Evolutionary conservation across 176 grass and related monocot species (phyloP), one percentile per base, ranked within the genome.

Genomic region (Echinochloa phyllopogon): DNA sequence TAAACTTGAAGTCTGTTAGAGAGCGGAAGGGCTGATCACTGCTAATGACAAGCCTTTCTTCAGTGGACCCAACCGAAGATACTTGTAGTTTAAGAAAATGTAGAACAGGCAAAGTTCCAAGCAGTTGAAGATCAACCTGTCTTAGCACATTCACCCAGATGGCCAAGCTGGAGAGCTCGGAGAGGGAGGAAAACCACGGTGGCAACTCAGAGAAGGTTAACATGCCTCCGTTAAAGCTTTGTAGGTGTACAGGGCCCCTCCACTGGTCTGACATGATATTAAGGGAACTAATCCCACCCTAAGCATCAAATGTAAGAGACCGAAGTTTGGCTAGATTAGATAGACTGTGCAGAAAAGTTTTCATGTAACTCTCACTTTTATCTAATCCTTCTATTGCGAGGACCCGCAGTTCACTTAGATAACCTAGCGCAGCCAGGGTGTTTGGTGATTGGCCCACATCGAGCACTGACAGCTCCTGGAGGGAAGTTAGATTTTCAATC

Each of bases 61-160:
- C 17, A 10, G 7, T n/a, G 7, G 2, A 10, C 4, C 38, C 65
- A 0, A 1, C 1, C 0, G 0, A 6, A 21, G 0, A 0, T n/a
- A 42, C 38, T 10, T 4, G 2, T 10, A 42, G 33, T 8, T 8
- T 4, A 68, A 68, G 65, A 68, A n/a, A 68, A 42, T 38, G 38
- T 10, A 68, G 38, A 6, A 10, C 17, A 0, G 65, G 65, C 5
- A 68, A 42, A 42, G 17, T 17, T 42, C 65, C 65, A 68, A 68
- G 65, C 16, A 68, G 65, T n/a, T 68, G 2, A 10, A 68, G 16
- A 42, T 68, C 38, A 9, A 11, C 38, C 17, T 68, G 37, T 68
- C 7, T 68, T 42, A 68, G 38, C 17, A 21, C 1, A 6, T 21
- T 40, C 18, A 68, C 65, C 0, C 0, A 2, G 66, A 71, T 71